Percentiles rank a stretch among this genome's conserved stretches.
Conservation (phyloP, 2,329 filamentous ascomycete species). For the Botrytis fabae region DNA sequence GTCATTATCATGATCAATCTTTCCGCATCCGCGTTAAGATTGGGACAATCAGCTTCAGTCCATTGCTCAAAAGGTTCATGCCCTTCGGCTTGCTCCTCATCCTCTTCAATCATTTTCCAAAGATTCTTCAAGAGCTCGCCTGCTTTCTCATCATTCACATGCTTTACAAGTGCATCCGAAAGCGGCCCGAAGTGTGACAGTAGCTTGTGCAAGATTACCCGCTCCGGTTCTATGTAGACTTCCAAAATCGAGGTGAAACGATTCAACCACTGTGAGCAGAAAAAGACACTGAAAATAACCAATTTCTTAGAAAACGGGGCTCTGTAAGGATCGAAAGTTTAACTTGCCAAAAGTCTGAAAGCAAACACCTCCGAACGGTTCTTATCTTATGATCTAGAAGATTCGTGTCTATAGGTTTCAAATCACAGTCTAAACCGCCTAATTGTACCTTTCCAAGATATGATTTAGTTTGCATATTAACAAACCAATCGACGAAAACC, state of each 20-base stretch:
- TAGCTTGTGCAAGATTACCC: slow-evolving; percentile 37
- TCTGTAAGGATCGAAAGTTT: slow-evolving; percentile 1
- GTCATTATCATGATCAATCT: slow-evolving; percentile 39
- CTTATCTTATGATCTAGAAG: slow-evolving; percentile 26
- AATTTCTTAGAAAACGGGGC: slow-evolving; percentile 17
- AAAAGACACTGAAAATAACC: slow-evolving; percentile 32
- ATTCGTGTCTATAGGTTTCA: slow-evolving; percentile 25
- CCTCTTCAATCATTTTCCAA: slow-evolving; percentile 21
- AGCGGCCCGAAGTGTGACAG: slow-evolving; percentile 40
- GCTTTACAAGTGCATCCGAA: slow-evolving; percentile 35
- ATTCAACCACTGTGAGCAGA: slow-evolving; percentile 36
- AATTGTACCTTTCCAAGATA: slow-evolving; percentile 19
- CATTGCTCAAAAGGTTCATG: slow-evolving; percentile 34
- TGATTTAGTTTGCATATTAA: slow-evolving; percentile 16
- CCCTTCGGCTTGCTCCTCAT: slow-evolving; percentile 30
- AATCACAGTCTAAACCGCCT: slow-evolving; percentile 25
- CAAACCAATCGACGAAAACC: slow-evolving; percentile 24
- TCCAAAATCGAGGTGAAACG: slow-evolving; percentile 35
- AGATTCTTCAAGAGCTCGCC: slow-evolving; percentile 30
- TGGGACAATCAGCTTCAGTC: slow-evolving; percentile 38
- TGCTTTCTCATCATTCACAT: slow-evolving; percentile 35
- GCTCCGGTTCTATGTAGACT: slow-evolving; percentile 35
- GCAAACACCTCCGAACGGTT: slow-evolving; percentile 30
- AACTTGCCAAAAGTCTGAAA: slow-evolving; percentile 28
- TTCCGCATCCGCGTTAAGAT: slow-evolving; percentile 38